phyloP scores from a whole-genome alignment of 495 filamentous ascomycete genomes.

The Aspergillus ostianus region DNA sequence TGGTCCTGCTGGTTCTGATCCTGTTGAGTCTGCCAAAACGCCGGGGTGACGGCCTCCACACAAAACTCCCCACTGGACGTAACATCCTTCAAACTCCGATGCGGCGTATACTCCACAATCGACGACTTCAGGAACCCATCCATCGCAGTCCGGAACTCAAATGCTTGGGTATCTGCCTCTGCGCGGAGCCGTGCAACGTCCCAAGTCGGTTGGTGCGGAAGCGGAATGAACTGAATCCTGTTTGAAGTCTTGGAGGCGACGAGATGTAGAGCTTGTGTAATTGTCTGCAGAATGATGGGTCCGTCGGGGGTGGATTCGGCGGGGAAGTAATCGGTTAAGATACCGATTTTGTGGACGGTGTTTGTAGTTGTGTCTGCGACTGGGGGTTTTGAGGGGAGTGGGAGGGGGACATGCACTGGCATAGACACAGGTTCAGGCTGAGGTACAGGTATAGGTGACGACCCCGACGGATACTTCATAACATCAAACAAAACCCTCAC shows the following conservation, averaged over 20 bases:
- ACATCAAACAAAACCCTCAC: slow-evolving; percentile 53
- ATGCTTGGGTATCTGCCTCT: slow-evolving; percentile 54
- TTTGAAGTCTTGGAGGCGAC: slow-evolving; percentile 24
- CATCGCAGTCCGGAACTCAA: slow-evolving; percentile 53
- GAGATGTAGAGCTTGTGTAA: slow-evolving; percentile 36
- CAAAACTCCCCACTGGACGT: slow-evolving; percentile 56
- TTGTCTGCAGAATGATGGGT: slow-evolving; percentile 47
- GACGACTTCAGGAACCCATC: slow-evolving; percentile 43
- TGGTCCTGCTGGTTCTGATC: not conserved
- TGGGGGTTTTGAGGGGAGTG: not conserved
- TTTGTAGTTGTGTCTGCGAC: slow-evolving; percentile 22
- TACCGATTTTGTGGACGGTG: slow-evolving; percentile 39
- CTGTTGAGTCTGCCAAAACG: slow-evolving; percentile 28
- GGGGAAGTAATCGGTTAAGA: slow-evolving; percentile 31
- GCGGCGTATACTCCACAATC: slow-evolving; percentile 27
- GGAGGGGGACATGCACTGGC: not conserved
- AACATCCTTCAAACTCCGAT: slow-evolving; percentile 47
- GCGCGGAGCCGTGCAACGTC: slow-evolving; percentile 43
- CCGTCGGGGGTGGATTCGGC: slow-evolving; percentile 43
- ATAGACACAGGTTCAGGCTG: too few relatives aligned
- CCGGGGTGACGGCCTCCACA: slow-evolving; percentile 42
- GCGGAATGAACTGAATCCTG: slow-evolving; percentile 25
- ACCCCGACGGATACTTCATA: slow-evolving; percentile 44
- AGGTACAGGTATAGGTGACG: too few relatives aligned
- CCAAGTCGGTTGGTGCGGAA: slow-evolving; percentile 49